Base-by-base conservation (phyloP, 176 grass and related monocot genomes). In the Microstegium vimineum region DNA sequence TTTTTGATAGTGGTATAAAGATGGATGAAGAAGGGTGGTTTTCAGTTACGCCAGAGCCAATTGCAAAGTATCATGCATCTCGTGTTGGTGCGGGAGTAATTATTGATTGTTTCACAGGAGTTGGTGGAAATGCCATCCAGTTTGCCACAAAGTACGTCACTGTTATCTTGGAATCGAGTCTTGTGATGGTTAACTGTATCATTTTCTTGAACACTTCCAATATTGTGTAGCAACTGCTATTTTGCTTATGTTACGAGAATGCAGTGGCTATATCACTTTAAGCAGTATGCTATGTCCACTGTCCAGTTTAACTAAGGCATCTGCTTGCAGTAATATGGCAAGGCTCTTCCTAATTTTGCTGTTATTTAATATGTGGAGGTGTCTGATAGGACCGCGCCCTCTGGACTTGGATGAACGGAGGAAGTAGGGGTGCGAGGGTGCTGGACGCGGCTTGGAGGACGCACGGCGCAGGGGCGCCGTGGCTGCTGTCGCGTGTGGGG, bases 11-110 rank as follows among this genome's bases (percentile, higher is more conserved):
- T 31, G 92, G 92, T 81, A 93, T 98, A 86, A 86, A 95, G 84
- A 93, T 98, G 92, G 95, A 98, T 80, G 87, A 91, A 93, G 92
- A 95, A 82, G 95, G 95, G 33, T 98, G 95, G 95, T 98, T 93
- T 86, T 98, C 95, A 84, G 95, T 98, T 25, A 98, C 95, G 6
- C 95, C 92, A 74, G 92, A 98, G 82, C 51, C 73, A 22, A 95
- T 98, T 25, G 95, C 95, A 81, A 95, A 86, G 74, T 90, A 98
- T 91, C 95, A 98, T 86, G 92, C 92, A 66, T 91, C 86, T 80
- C 88, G 92, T 76, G 86, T 90, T 68, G 75, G 89, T 74, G 56
- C 35, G 0, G 89, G 95, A 8, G 57, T 83, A 75, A 62, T 91
- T 34, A 89, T 95, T 52, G 92, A 98, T 73, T 98, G 90, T 83